phyloP scores from a whole-genome alignment of 2,329 filamentous ascomycete species.

The Aspergillus pseudotamarii region DNA sequence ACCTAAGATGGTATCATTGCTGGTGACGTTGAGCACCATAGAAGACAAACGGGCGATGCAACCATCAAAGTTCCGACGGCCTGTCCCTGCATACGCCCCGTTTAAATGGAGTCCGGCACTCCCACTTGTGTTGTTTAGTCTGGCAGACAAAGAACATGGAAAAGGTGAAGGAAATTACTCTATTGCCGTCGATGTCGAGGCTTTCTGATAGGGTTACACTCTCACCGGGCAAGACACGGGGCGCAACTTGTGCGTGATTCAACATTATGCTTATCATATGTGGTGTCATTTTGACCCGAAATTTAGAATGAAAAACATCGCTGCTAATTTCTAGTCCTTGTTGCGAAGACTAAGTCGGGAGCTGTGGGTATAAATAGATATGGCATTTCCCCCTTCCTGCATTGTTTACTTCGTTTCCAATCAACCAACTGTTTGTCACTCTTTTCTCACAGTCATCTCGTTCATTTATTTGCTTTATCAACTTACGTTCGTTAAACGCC shows the following conservation, averaged over 20 bases:
- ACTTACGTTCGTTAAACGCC: not conserved
- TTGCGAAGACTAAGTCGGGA: not conserved
- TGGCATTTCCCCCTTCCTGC: not conserved
- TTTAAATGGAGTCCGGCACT: not conserved
- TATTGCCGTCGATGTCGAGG: not conserved
- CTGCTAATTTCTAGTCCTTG: not conserved
- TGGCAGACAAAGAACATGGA: not conserved
- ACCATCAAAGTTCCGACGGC: not conserved
- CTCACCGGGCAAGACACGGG: not conserved
- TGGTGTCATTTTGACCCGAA: not conserved
- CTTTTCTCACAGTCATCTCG: not conserved
- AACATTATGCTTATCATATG: not conserved
- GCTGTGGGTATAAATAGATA: not conserved
- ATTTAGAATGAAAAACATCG: too few relatives aligned
- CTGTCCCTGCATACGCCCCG: not conserved
- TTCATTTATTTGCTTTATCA: not conserved
- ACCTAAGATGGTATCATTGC: not conserved
- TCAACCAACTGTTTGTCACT: not conserved
- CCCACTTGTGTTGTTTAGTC: not conserved
- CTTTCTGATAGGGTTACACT: not conserved
- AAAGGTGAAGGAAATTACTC: not conserved
- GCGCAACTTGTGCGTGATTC: not conserved
- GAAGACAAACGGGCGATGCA: not conserved
- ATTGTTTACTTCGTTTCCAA: not conserved
- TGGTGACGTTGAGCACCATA: not conserved